Evolutionary conservation across 768 basidiomycete genomes (phyloP).

Genomic region (Lentinula guzmanii): DNA sequence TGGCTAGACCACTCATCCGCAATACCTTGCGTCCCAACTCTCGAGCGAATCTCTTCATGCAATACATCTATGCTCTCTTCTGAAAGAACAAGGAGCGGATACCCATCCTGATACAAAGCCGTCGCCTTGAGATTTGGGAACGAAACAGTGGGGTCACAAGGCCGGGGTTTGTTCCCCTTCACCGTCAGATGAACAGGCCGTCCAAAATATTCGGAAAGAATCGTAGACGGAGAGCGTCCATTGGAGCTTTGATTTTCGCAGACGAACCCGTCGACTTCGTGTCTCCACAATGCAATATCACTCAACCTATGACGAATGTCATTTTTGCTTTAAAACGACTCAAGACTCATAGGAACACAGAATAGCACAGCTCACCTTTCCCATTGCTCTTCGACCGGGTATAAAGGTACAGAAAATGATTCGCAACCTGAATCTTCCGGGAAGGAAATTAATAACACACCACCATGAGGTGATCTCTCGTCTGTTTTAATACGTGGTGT

Average conservation of each 20-base stretch:
- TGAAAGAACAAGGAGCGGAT: slow-evolving; percentile 61
- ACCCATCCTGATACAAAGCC: slow-evolving; percentile 64
- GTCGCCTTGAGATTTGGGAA: slow-evolving; percentile 57
- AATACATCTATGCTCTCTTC: slow-evolving; percentile 58
- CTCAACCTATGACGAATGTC: slow-evolving; percentile 35
- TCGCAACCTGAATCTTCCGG: slow-evolving; percentile 54
- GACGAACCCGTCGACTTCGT: slow-evolving; percentile 60
- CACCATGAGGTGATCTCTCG: slow-evolving; percentile 35
- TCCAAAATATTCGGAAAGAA: slow-evolving; percentile 58
- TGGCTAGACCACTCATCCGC: slow-evolving; percentile 47
- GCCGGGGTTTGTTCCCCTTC: slow-evolving; percentile 57
- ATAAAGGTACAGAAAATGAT: slow-evolving; percentile 53
- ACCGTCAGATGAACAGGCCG: slow-evolving; percentile 56
- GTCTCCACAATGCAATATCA: slow-evolving; percentile 44
- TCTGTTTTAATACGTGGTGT: slow-evolving; percentile 48
- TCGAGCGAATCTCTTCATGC: slow-evolving; percentile 37
- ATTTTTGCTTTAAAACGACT: not conserved
- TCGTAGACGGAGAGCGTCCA: slow-evolving; percentile 41
- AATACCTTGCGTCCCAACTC: slow-evolving; percentile 43
- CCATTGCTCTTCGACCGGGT: slow-evolving; percentile 53
- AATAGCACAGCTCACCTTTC: slow-evolving; percentile 35
- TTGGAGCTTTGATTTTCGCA: slow-evolving; percentile 29
- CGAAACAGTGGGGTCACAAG: slow-evolving; percentile 39
- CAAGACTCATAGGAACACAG: too few species aligned
- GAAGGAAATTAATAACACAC: slow-evolving; percentile 49